These are phyloP conservation scores for Citropsis articulata DNA, from an alignment of 345 rosid genomes.

Conservation along the genomic window DNA sequence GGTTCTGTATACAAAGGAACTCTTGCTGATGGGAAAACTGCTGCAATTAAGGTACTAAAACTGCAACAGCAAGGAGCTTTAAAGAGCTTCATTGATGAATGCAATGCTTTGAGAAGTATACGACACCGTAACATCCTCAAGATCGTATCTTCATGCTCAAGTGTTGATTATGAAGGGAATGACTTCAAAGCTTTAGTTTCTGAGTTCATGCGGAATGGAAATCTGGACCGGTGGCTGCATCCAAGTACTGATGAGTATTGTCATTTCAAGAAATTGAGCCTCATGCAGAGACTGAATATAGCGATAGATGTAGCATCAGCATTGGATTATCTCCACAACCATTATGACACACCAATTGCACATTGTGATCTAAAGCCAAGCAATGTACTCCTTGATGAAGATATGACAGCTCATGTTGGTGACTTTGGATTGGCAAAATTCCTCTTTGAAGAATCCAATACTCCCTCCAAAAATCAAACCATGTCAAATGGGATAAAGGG, in stretches of 20 bases:
- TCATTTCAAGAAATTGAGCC: neutral
- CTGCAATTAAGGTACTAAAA: conserved; percentile 28
- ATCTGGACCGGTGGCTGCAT: conserved; percentile 23
- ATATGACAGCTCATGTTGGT: conserved; percentile 29
- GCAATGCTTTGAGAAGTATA: conserved; percentile 22
- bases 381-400: conserved; percentile 29
- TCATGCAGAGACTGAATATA: conserved; percentile 26
- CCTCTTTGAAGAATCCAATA: neutral
- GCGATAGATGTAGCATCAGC: conserved; percentile 34
- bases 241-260: neutral
- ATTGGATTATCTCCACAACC: conserved; percentile 30
- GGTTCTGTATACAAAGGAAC: conserved; percentile 29
- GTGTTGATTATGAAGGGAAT: conserved; percentile 26
- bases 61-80: conserved; percentile 30
- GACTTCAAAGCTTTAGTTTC: conserved; percentile 28
- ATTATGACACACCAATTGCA: conserved; percentile 26
- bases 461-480: neutral
- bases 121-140: conserved; percentile 26
- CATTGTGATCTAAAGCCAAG: conserved; percentile 42
- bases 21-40: neutral
- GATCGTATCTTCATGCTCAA: conserved; percentile 19
- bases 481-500: conserved; percentile 29
- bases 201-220: conserved; percentile 31
- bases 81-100: conserved; percentile 29
- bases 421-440: conserved; percentile 34